phyloP scores from a whole-genome alignment of 129 eudicot species.

The Scalesia atractyloides region DNA sequence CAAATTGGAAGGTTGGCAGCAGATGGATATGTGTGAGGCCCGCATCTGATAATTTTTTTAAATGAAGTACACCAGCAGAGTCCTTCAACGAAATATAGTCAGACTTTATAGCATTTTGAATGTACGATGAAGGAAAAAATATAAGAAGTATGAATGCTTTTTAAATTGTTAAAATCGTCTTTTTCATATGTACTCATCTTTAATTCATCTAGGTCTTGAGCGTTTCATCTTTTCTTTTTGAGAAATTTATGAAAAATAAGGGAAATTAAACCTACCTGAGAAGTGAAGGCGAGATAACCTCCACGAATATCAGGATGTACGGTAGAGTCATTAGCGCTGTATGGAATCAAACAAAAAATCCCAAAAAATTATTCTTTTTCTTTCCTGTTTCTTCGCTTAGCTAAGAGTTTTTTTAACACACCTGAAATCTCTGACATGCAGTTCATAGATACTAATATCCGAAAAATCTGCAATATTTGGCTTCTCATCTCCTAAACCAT shows the following conservation, averaged over 20 bases:
- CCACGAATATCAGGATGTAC: constrained; percentile 71
- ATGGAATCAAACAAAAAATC: constrained; percentile 20
- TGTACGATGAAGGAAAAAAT: not conserved
- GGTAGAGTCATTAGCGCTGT: constrained; percentile 69
- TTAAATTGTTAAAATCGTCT: not conserved
- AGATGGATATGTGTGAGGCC: constrained; percentile 95
- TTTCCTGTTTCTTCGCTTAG: not conserved
- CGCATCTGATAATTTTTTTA: constrained; percentile 72
- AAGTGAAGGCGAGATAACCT: constrained; percentile 92
- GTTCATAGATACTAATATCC: constrained; percentile 86
- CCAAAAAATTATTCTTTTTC: not conserved
- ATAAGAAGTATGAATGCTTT: not conserved
- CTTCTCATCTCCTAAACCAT: constrained; percentile 66
- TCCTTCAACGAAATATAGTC: constrained; percentile 57
- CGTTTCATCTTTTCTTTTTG: not conserved
- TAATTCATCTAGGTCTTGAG: not conserved
- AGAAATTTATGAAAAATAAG: not conserved
- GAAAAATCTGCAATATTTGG: constrained; percentile 60
- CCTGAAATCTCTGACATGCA: constrained; percentile 98
- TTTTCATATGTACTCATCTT: not conserved
- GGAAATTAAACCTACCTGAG: constrained; percentile 49
- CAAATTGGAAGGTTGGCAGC: constrained; percentile 92
- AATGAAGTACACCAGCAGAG: constrained; percentile 77
- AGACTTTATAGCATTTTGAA: constrained; percentile 2
- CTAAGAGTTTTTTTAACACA: constrained; percentile 23